Conservation (phyloP, 495 filamentous ascomycete species). For the Echria macrotheca region DNA sequence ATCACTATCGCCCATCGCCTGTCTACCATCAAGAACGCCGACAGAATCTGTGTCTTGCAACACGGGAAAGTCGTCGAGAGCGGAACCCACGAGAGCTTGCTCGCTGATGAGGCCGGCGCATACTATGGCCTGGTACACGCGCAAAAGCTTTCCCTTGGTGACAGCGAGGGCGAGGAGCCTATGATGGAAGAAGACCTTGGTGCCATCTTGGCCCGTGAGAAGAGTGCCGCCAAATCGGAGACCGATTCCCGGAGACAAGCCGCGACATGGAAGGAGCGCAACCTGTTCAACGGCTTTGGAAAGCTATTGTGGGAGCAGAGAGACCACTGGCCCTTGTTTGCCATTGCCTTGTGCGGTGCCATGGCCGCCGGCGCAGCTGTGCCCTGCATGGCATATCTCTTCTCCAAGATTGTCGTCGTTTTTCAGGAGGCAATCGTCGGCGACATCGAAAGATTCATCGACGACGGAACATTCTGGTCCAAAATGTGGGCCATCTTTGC, state of each 20-base stretch:
- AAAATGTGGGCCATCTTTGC: constrained; percentile 45
- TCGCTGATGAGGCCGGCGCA: constrained; percentile 47
- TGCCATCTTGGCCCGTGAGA: constrained; percentile 38
- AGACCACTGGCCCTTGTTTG: constrained; percentile 32
- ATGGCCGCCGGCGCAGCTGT: constrained; percentile 34
- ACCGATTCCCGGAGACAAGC: constrained; percentile 15
- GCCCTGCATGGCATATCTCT: constrained; percentile 42
- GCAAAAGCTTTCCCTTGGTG: constrained; percentile 42
- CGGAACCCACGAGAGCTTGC: constrained; percentile 63
- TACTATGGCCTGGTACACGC: constrained; percentile 50
- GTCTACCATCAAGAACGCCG: constrained; percentile 63
- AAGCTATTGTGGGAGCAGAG: constrained; percentile 42
- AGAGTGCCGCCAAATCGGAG: constrained; percentile 39
- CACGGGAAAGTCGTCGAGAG: constrained; percentile 54
- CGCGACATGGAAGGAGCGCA: constrained; percentile 29
- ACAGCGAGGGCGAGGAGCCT: constrained; percentile 20
- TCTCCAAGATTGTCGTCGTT: constrained; percentile 37
- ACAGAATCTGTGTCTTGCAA: constrained; percentile 66
- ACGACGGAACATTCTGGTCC: constrained; percentile 40
- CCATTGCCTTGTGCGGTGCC: constrained; percentile 30
- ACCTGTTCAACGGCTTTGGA: constrained; percentile 42
- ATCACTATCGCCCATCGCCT: constrained; percentile 75
- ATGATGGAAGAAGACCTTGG: constrained; percentile 38
- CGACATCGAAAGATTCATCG: constrained; percentile 16
- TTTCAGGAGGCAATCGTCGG: too few species aligned